Evolutionary conservation across 805 yeast species (phyloP).

Genomic region (Kodamaea leandrae): DNA sequence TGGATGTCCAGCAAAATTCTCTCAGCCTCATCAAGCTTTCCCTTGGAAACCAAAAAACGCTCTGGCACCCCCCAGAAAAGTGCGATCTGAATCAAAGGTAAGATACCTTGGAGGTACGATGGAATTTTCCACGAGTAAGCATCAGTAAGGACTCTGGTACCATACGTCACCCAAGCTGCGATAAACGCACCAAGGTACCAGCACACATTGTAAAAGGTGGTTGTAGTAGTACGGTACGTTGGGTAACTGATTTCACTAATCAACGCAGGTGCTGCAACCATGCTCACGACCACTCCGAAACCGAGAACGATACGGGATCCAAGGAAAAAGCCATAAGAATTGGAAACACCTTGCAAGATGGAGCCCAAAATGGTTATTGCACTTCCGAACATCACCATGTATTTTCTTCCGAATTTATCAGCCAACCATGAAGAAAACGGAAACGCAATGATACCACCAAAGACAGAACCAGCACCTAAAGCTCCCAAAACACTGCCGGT

Average conservation of each 20-base stretch:
- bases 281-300: constrained; percentile 41
- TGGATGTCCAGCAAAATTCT: constrained; percentile 35
- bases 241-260: constrained; percentile 53
- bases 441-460: constrained; percentile 39
- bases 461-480: constrained; percentile 19
- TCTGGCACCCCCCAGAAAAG: constrained; percentile 42
- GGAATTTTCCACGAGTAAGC: constrained; percentile 56
- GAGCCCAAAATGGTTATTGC: constrained; percentile 30
- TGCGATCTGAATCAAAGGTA: constrained; percentile 43
- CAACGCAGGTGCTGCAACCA: constrained; percentile 45
- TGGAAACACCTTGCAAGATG: constrained; percentile 35
- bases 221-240: constrained; percentile 21
- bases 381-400: constrained; percentile 24
- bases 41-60: constrained; percentile 25
- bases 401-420: constrained; percentile 44
- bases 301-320: constrained; percentile 50
- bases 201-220: constrained; percentile 47
- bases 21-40: constrained; percentile 24
- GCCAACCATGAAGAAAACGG: constrained; percentile 26
- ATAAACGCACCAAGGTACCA: constrained; percentile 55
- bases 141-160: constrained; percentile 34
- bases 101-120: constrained; percentile 48
- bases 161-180: constrained; percentile 52
- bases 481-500: constrained; percentile 22
- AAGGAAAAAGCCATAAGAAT: constrained; percentile 37